These are phyloP conservation scores for Diaporthe aspalathi DNA, from an alignment of 2,329 filamentous ascomycete genomes.

Conservation along the genomic window DNA sequence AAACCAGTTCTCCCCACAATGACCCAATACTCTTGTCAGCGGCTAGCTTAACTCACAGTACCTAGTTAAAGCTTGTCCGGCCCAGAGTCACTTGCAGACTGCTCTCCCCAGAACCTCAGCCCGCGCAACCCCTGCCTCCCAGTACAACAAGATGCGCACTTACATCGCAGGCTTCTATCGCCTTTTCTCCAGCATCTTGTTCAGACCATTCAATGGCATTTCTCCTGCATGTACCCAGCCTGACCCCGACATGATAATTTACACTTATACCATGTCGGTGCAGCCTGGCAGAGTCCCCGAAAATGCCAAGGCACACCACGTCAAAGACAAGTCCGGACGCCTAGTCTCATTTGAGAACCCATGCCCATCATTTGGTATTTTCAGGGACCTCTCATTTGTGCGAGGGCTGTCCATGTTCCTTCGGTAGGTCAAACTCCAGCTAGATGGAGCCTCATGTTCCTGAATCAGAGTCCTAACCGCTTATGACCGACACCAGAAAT, in stretches of 20 bases:
- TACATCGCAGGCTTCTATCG: slow-evolving; percentile 1
- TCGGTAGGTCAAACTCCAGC: background rate
- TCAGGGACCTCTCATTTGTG: background rate
- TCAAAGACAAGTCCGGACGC: background rate
- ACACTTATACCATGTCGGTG: slow-evolving; percentile 5
- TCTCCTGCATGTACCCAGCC: no score
- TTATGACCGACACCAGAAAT: background rate
- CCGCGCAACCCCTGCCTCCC: no score
- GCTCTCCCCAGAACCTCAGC: no score
- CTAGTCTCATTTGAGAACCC: slow-evolving; percentile 6
- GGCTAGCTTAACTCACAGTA: no score
- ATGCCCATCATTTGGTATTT: background rate
- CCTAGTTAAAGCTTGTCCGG: no score
- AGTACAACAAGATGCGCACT: background rate
- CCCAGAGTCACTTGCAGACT: no score
- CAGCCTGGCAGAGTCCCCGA: background rate
- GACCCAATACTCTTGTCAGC: no score
- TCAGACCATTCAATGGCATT: background rate
- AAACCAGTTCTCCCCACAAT: no score
- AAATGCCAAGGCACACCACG: slow-evolving; percentile 7
- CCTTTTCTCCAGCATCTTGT: background rate
- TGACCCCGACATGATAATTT: background rate
- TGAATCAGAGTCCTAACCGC: background rate
- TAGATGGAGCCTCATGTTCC: background rate
- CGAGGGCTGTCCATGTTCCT: background rate